Evolutionary conservation across 1,284 basidiomycete species (phyloP).

Genomic region (Leccinum cinnamomeum): DNA sequence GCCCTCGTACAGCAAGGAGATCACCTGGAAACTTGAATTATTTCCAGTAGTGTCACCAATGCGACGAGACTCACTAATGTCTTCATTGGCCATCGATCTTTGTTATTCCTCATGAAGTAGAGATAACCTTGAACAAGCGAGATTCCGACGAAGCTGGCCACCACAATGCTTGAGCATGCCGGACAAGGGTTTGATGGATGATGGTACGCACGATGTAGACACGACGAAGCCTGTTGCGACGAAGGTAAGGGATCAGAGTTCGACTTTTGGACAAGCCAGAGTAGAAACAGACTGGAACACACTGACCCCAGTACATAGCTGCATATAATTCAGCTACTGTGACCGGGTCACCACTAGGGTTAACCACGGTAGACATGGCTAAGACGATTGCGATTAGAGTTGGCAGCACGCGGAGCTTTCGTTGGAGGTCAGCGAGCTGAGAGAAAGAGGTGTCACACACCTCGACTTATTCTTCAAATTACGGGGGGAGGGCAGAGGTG

Average conservation of each 20-base stretch:
- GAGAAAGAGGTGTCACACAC: background rate
- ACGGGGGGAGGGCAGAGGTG: background rate
- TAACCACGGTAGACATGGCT: constrained; percentile 11
- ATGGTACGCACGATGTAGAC: constrained; percentile 19
- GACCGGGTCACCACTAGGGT: constrained; percentile 4
- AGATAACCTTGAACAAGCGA: constrained; percentile 27
- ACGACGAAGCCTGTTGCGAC: constrained; percentile 19
- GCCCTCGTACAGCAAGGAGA: constrained; percentile 18
- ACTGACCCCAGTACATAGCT: constrained; percentile 26
- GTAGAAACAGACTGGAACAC: background rate
- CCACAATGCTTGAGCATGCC: background rate
- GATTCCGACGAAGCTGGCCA: constrained; percentile 23
- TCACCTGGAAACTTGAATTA: constrained; percentile 9
- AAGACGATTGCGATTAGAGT: background rate
- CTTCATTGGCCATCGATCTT: constrained; percentile 18
- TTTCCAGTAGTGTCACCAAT: too few species aligned
- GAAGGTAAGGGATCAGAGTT: background rate
- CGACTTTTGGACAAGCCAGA: background rate
- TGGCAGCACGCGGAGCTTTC: background rate
- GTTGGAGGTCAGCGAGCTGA: background rate
- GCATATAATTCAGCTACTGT: constrained; percentile 14
- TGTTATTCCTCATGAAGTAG: constrained; percentile 21
- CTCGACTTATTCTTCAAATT: background rate
- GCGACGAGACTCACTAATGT: constrained; percentile 13
- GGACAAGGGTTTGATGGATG: background rate